These are phyloP conservation scores for Chrysoporthe austroafricana DNA, from an alignment of 2,329 filamentous ascomycete species.

Conservation along the genomic window DNA sequence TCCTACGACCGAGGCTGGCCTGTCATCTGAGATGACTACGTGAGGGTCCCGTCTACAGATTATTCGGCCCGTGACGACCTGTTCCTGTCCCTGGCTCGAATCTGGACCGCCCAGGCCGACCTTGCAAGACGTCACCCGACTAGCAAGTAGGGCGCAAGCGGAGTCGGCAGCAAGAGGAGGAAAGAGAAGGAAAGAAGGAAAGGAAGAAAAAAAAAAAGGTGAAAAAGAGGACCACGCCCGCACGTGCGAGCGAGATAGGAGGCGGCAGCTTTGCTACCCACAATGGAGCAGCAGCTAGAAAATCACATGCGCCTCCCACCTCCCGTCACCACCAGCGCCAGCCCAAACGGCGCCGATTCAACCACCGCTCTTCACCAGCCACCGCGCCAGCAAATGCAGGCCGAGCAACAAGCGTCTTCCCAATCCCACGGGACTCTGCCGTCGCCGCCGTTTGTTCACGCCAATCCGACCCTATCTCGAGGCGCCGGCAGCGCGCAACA, in stretches of 20 bases:
- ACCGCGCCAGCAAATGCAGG: constrained; percentile 29
- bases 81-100: constrained; percentile 18
- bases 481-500: constrained; percentile 20
- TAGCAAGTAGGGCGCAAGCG: background rate
- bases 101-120: constrained; percentile 17
- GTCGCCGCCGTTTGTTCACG: constrained; percentile 31
- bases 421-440: constrained; percentile 19
- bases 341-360: constrained; percentile 7
- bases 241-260: constrained; percentile 5
- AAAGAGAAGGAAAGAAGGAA: background rate
- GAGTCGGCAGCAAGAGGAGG: background rate
- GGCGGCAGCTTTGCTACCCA: constrained; percentile 11
- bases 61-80: constrained; percentile 11
- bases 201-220: background rate
- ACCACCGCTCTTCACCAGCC: constrained; percentile 6
- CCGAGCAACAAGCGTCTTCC: constrained; percentile 29
- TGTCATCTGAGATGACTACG: constrained; percentile 23
- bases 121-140: constrained; percentile 15
- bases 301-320: constrained; percentile 50
- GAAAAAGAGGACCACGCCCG: constrained; percentile 13
- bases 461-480: constrained; percentile 19
- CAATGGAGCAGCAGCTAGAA: constrained; percentile 37
- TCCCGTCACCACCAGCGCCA: constrained; percentile 30
- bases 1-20: constrained; percentile 11
- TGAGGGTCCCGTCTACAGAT: background rate